Evolutionary conservation across 2,329 filamentous ascomycete species (phyloP), one percentile per base, ranked within the genome.

Genomic region (Emmonsia crescens): DNA sequence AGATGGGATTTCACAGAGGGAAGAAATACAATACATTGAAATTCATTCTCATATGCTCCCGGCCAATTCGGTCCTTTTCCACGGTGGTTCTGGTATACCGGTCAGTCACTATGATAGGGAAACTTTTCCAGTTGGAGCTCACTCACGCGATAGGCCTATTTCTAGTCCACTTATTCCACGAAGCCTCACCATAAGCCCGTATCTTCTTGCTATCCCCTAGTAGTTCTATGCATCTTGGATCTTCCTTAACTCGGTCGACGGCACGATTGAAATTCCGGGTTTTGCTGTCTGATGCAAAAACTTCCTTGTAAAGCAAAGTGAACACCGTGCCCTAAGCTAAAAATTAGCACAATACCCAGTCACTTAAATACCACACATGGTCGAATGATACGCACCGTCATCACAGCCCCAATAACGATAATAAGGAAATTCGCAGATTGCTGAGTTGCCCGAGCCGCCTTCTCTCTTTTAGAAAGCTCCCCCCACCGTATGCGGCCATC

Each of bases 381-480:
- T 31, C 4, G 3, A 56, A 12, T 24, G n/a, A 36, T 21, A 68
- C 81, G 64, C 80, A 91, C 89, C 42, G 92, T 96, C 68, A 93
- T 79, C 40, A 85, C 82, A 12, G 92, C 76, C 31, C 93, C 93
- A 8, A 87, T 79, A 1, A 91, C 67, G 9, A 96, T 85, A 64
- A 96, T 76, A 66, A 87, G 82, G 66, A 96, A 85, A 75, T 97
- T 96, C 78, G 96, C 88, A 19, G 87, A 89, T 75, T 96, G 93
- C 75, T 96, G 92, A 0, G 90, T 93, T 9, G 91, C 89, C 46
- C 93, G 84, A 29, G 88, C 88, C 2, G 86, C 85, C 74, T 96
- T 96, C 73, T 96, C 93, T 56, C 78, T 78, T 0, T 77, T 78
- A 0, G 87, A 91, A 2, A 97, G 82, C 60, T 94, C 81, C 2